These are phyloP conservation scores for Penicillium pulvis DNA, from an alignment of 495 filamentous ascomycete species.

Conservation along the genomic window DNA sequence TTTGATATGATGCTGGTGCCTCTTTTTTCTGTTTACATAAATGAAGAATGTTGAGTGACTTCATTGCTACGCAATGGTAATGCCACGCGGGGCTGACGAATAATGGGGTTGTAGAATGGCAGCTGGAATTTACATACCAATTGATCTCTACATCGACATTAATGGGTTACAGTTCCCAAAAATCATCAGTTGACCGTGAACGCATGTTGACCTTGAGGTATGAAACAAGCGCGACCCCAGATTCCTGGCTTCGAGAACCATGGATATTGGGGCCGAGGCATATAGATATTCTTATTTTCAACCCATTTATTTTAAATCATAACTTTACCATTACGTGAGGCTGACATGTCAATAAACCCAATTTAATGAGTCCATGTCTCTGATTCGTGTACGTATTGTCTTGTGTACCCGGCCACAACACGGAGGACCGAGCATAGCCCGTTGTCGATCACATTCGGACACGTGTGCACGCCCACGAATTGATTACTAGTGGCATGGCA, in stretches of 20 bases:
- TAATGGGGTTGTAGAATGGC: slow-evolving; percentile 3
- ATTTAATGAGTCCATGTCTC: background rate
- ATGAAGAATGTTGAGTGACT: background rate
- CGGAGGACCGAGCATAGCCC: background rate
- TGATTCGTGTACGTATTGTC: background rate
- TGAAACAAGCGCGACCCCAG: background rate
- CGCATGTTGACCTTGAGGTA: background rate
- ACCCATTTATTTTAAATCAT: background rate
- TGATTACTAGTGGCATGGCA: background rate
- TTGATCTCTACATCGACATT: background rate
- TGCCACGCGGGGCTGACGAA: background rate
- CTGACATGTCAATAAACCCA: background rate
- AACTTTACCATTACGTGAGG: background rate
- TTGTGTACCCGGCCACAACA: background rate
- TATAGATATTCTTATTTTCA: background rate
- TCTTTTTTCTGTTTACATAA: background rate
- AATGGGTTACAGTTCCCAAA: background rate
- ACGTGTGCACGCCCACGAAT: slow-evolving; percentile 3
- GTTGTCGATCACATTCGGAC: slow-evolving; percentile 1
- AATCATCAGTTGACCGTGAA: no score
- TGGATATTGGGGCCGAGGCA: background rate
- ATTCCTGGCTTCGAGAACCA: background rate
- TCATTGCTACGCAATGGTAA: slow-evolving; percentile 2
- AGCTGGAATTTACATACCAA: slow-evolving; percentile 1
- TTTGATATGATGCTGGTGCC: background rate